Evolutionary conservation across 2,329 filamentous ascomycete genomes (phyloP).

Genomic region (Samsoniella hepiali): DNA sequence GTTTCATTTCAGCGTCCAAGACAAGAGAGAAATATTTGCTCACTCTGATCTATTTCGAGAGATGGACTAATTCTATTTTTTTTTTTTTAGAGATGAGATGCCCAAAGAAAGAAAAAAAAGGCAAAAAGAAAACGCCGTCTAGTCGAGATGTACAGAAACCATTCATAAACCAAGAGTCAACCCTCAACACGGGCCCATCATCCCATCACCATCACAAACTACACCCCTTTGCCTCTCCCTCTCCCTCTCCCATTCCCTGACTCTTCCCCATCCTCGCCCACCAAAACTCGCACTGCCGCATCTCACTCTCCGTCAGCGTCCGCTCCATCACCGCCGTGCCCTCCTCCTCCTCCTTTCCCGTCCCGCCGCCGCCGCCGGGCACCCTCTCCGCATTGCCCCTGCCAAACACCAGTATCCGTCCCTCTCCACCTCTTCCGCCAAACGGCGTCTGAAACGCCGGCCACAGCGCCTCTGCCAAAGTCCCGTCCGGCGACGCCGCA

Average conservation of each 20-base stretch:
- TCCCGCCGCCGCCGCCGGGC: conserved; percentile 32
- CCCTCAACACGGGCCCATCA: no score
- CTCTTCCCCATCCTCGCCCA: conserved; percentile 47
- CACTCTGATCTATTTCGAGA: no score
- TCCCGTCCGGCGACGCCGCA: conserved; percentile 23
- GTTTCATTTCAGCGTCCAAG: no score
- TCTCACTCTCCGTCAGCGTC: conserved; percentile 42
- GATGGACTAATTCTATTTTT: no score
- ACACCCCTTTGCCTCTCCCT: conserved; percentile 9
- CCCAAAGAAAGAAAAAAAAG: no score
- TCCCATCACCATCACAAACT: not conserved
- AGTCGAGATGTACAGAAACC: no score
- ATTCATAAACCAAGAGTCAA: not conserved
- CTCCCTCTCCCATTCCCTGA: conserved; percentile 21
- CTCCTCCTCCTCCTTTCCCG: conserved; percentile 29
- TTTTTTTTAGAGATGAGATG: no score
- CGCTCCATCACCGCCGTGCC: conserved; percentile 45
- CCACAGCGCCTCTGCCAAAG: conserved; percentile 34
- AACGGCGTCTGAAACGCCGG: conserved; percentile 44
- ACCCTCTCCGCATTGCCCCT: conserved; percentile 53
- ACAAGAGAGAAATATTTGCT: no score
- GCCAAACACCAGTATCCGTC: conserved; percentile 54
- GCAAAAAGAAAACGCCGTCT: no score
- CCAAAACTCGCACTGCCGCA: conserved; percentile 57
- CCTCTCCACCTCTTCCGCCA: conserved; percentile 26